Base-by-base conservation (phyloP, 257 asterid species). In the Catharanthus roseus region DNA sequence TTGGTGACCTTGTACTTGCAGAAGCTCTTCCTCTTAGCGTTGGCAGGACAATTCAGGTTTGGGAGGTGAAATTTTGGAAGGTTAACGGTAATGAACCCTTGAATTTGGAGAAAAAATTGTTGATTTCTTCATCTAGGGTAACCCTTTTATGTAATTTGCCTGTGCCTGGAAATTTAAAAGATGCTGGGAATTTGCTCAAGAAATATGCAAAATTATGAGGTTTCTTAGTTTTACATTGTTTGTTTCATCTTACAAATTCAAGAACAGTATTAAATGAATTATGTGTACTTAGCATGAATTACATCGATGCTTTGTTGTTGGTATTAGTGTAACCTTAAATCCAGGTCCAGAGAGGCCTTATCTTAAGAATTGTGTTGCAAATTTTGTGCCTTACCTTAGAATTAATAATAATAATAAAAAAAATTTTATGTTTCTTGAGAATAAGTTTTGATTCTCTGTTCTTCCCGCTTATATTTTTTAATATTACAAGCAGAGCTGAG, bases 1-100 rank as follows among this genome's bases (percentile, higher is more conserved):
- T 88, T 18, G 96, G 96, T 5, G 96, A 92, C 74, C 83, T 84
- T 66, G 87, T 90, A 0, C 21, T 80, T 19, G 98, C 91, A 1
- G 95, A 90, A 72, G 98, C 98, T 36, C 54, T 74, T 1, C 97
- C 98, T 0, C 63, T 87, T 69, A 86, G 71, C 44, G 71, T 81
- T 58, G 98, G 98, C 18, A 88, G 74, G 74, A 84, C 91, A 11
- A 80, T 92, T 74, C 97, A 92, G 88, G 92, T 93, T 1, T 90
- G 97, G 97, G 96, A 87, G 76, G 97, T 90, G 60, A 66, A 76
- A 28, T 76, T 92, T 5, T 90, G 82, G 78, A 92, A 88, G 76
- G 28, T 66, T n/a, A 85, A 15, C 15, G 31, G 8, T 29, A 29
- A 0, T 24, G 10, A 23, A 26, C 72, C 86, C 23, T 58, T 80